Percentiles rank a stretch among this genome's conserved stretches.
phyloP scores from a whole-genome alignment of 2,329 filamentous ascomycete species.

The Fusarium cyanostomum region DNA sequence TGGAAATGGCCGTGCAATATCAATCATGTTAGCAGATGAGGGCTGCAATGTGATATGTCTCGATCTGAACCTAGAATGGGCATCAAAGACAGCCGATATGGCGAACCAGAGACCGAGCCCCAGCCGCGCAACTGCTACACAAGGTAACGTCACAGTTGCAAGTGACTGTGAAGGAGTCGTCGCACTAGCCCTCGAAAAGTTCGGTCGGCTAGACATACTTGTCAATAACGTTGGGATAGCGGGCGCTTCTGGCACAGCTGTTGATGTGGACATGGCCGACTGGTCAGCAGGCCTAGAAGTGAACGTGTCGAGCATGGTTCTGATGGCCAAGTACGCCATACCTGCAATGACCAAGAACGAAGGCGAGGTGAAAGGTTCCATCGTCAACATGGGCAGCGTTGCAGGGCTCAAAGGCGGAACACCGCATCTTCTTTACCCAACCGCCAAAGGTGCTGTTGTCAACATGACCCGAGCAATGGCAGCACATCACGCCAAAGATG shows the following conservation, averaged over 20 bases:
- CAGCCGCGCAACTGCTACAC: slow-evolving; percentile 54
- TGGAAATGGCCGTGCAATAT: slow-evolving; percentile 67
- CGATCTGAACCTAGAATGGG: slow-evolving; percentile 60
- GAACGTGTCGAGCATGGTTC: slow-evolving; percentile 72
- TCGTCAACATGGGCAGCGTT: slow-evolving; percentile 71
- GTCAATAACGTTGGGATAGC: slow-evolving; percentile 72
- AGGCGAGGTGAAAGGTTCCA: slow-evolving; percentile 57
- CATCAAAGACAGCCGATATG: slow-evolving; percentile 63
- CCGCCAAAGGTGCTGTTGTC: slow-evolving; percentile 58
- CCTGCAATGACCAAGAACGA: slow-evolving; percentile 67
- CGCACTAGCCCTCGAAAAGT: slow-evolving; percentile 54
- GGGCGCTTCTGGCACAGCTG: slow-evolving; percentile 67
- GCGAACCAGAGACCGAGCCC: slow-evolving; percentile 51
- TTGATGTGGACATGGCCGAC: slow-evolving; percentile 66
- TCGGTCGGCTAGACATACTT: slow-evolving; percentile 68
- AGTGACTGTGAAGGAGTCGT: slow-evolving; percentile 59
- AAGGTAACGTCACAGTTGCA: slow-evolving; percentile 64
- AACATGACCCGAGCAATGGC: slow-evolving; percentile 64
- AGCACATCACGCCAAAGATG: slow-evolving; percentile 56
- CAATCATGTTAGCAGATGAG: slow-evolving; percentile 67
- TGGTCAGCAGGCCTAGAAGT: slow-evolving; percentile 68
- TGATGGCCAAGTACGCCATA: slow-evolving; percentile 69
- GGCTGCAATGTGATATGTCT: slow-evolving; percentile 68
- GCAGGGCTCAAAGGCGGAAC: slow-evolving; percentile 62
- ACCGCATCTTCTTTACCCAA: slow-evolving; percentile 57